Evolutionary conservation across 139 green algal genomes (phyloP), one percentile per base, ranked within the genome.

Genomic region (Haematococcus lacustris): DNA sequence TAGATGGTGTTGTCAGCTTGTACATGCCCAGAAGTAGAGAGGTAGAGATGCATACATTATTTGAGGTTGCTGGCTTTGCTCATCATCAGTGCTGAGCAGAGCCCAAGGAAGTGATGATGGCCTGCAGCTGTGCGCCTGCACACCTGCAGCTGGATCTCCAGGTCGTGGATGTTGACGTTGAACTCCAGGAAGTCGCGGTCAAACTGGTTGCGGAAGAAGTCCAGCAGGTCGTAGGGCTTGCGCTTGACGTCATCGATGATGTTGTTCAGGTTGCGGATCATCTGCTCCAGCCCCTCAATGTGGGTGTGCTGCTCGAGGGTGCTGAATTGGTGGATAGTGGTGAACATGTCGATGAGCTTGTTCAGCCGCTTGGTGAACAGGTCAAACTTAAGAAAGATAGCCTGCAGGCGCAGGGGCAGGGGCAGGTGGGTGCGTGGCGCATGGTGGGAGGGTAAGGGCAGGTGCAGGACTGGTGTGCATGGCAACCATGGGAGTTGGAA

Each of bases 121-220:
- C n/a, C n/a, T n/a, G n/a, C n/a, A n/a, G n/a, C n/a, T n/a, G n/a
- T n/a, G 21, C 53, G n/a, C n/a, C 39, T 38, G 26, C 53, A 1
- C 13, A 82, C 81, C 75, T 91, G 86, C 41, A 97, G 79, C 51
- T 82, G 78, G 68, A 90, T 88, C 85, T 98, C 93, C 59, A 98
- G 84, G 66, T 97, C 91, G 76, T 97, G 87, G 71, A 98, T 94
- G 83, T 97, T 90, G 57, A 98, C 92, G 67, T 95, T 93, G 80
- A 98, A 97, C 81, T 98, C 93, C 66, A 97, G 78, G 74, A 92
- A 89, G 85, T 98, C 91, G 33, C 91, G 79, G 81, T 98, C 93
- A 77, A 95, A 97, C 76, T 78, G 81, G 74, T 87, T 97, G 33
- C 84, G 87, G 38, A 53, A 80, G 77, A 86, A 93, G 77, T 97